A percentile compares a stretch with the other conserved stretches of the same genome.
Evolutionary conservation across 2,329 filamentous ascomycete species (phyloP).

Genomic region (Pezizomycotina sp.): DNA sequence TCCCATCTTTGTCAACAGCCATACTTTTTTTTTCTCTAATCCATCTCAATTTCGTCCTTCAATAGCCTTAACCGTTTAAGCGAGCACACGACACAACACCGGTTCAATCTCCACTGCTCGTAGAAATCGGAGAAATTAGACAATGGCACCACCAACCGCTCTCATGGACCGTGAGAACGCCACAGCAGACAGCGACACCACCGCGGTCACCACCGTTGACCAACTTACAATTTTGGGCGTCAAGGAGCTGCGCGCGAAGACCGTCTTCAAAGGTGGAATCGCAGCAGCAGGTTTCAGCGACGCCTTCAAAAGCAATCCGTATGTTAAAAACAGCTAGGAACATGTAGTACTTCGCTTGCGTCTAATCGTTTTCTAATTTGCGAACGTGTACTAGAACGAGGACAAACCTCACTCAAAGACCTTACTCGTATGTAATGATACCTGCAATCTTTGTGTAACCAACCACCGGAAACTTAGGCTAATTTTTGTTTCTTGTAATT

Average conservation of each 20-base stretch:
- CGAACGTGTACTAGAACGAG: constrained; percentile 7
- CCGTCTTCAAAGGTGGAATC: constrained; percentile 16
- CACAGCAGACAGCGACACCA: too few relatives aligned
- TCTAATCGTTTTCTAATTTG: neutral
- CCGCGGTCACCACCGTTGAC: constrained; percentile 12
- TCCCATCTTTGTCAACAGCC: too few relatives aligned
- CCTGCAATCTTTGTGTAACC: neutral
- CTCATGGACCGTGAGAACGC: too few relatives aligned
- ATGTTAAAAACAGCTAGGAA: neutral
- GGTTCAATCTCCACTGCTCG: too few relatives aligned
- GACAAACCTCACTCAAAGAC: constrained; percentile 17
- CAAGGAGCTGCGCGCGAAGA: constrained; percentile 15
- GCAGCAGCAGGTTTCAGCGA: constrained; percentile 16
- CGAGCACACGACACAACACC: too few relatives aligned
- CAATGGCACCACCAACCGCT: too few relatives aligned
- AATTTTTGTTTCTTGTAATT: neutral
- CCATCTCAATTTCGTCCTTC: too few relatives aligned
- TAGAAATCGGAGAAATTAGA: too few relatives aligned
- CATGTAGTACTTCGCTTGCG: neutral
- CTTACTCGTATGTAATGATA: constrained; percentile 12
- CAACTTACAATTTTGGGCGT: constrained; percentile 17
- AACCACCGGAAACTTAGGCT: neutral
- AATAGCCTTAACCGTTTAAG: too few relatives aligned
- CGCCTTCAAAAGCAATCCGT: constrained; percentile 17
- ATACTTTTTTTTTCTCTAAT: too few relatives aligned